Evolutionary conservation across 2,329 filamentous ascomycete genomes (phyloP).

Genomic region (Pyricularia sp.): DNA sequence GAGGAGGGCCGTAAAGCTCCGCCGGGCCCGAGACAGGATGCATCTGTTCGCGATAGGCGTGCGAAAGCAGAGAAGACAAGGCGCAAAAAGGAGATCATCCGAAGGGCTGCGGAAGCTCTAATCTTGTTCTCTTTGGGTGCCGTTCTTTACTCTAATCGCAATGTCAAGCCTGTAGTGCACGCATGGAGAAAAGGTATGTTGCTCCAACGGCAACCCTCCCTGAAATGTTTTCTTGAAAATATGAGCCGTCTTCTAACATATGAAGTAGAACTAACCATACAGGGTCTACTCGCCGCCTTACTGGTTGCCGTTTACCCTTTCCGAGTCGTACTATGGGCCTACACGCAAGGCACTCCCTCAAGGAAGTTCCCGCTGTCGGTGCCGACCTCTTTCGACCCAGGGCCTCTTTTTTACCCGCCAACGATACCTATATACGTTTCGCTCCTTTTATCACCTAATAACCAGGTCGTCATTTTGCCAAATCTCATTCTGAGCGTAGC

Average conservation of each 20-base stretch:
- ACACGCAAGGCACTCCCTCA: conserved; percentile 27
- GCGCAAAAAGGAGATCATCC: conserved; percentile 39
- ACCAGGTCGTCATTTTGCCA: conserved; percentile 55
- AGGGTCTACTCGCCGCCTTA: conserved; percentile 23
- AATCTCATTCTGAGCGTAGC: conserved; percentile 77
- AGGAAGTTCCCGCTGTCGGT: conserved; percentile 38
- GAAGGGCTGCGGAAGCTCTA: conserved; percentile 41
- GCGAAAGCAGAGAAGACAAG: conserved; percentile 24
- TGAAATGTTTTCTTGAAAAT: neutral
- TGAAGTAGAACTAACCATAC: conserved; percentile 31
- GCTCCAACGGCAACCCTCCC: too few species aligned
- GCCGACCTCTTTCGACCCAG: conserved; percentile 78
- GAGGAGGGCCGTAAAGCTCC: conserved; percentile 21
- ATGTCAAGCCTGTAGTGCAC: conserved; percentile 34
- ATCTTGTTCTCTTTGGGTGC: conserved; percentile 40
- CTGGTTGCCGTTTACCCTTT: conserved; percentile 49
- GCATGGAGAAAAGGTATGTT: conserved; percentile 39
- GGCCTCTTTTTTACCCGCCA: conserved; percentile 80
- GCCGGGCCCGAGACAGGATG: conserved; percentile 13
- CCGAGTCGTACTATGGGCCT: conserved; percentile 42
- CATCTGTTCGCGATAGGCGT: conserved; percentile 15
- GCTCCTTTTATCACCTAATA: conserved; percentile 58
- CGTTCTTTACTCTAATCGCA: conserved; percentile 36
- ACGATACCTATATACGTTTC: conserved; percentile 68
- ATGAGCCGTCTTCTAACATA: conserved; percentile 9